Evolutionary conservation across 768 basidiomycete species (phyloP).

Genomic region (Lyophyllum atratum): DNA sequence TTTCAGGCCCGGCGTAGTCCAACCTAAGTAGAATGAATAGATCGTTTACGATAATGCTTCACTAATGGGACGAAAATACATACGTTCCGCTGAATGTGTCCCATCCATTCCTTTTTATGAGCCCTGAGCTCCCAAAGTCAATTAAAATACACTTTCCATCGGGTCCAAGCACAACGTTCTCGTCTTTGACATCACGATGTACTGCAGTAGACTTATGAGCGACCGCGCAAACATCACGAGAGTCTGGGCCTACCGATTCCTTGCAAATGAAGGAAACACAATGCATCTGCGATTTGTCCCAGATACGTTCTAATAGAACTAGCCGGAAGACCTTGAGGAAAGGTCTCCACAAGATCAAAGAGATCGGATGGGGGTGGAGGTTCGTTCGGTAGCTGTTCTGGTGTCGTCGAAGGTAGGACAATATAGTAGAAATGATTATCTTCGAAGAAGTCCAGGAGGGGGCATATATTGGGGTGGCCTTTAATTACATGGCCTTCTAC

Average conservation of each 20-base stretch:
- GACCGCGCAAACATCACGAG: neutral
- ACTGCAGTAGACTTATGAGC: conserved; percentile 44
- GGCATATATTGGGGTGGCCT: conserved; percentile 95
- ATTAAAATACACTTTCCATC: conserved; percentile 88
- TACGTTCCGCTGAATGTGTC: conserved; percentile 93
- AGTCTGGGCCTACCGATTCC: conserved; percentile 71
- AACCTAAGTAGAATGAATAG: conserved; percentile 48
- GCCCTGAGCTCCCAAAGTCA: conserved; percentile 93
- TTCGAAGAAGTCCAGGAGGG: conserved; percentile 95
- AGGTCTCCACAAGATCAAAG: conserved; percentile 92
- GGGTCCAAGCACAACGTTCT: conserved; percentile 87
- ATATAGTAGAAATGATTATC: conserved; percentile 96
- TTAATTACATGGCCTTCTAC: conserved; percentile 69
- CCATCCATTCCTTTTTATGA: conserved; percentile 84
- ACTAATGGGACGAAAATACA: conserved; percentile 36
- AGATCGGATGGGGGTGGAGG: conserved; percentile 74
- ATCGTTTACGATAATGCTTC: neutral
- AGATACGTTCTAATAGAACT: conserved; percentile 78
- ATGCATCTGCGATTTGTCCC: conserved; percentile 91
- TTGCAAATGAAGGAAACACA: conserved; percentile 84
- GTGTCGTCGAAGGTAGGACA: conserved; percentile 77
- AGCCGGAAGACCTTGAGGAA: conserved; percentile 82
- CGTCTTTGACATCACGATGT: conserved; percentile 98
- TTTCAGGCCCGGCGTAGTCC: conserved; percentile 97
- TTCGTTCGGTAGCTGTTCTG: conserved; percentile 53